phyloP scores from a whole-genome alignment of 768 basidiomycete species.

The Russula abietina region DNA sequence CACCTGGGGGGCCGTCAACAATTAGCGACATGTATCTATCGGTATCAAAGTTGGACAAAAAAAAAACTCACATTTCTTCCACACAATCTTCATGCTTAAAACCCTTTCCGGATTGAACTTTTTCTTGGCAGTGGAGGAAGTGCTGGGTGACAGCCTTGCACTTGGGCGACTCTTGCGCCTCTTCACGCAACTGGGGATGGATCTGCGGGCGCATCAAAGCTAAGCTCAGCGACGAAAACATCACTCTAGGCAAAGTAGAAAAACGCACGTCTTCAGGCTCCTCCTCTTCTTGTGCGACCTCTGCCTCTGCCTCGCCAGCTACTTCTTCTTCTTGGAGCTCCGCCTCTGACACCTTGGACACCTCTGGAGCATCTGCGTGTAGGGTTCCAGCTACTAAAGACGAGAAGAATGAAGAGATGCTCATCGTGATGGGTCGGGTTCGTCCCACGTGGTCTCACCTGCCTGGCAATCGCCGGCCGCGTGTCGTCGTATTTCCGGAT shows the following conservation, averaged over 20 bases:
- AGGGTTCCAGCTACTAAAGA: constrained; percentile 36
- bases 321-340: constrained; percentile 38
- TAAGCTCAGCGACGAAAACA: not conserved
- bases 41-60: not conserved
- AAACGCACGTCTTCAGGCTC: constrained; percentile 79
- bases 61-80: constrained; percentile 68
- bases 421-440: constrained; percentile 30
- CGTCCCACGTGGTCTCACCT: not conserved
- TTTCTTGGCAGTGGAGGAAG: constrained; percentile 88
- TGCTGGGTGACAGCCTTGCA: constrained; percentile 71
- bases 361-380: constrained; percentile 39
- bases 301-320: constrained; percentile 34
- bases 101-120: constrained; percentile 74
- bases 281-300: constrained; percentile 43
- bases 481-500: not conserved
- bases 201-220: constrained; percentile 37
- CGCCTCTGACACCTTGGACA: constrained; percentile 30
- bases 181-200: constrained; percentile 66
- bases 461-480: not conserved
- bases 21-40: not conserved
- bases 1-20: constrained; percentile 13
- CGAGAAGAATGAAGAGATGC: constrained; percentile 41
- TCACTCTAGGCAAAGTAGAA: too few species aligned
- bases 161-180: constrained; percentile 59
- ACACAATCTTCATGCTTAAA: constrained; percentile 91